phyloP scores from a whole-genome alignment of 768 basidiomycete species.

The Boletus subparvulus region DNA sequence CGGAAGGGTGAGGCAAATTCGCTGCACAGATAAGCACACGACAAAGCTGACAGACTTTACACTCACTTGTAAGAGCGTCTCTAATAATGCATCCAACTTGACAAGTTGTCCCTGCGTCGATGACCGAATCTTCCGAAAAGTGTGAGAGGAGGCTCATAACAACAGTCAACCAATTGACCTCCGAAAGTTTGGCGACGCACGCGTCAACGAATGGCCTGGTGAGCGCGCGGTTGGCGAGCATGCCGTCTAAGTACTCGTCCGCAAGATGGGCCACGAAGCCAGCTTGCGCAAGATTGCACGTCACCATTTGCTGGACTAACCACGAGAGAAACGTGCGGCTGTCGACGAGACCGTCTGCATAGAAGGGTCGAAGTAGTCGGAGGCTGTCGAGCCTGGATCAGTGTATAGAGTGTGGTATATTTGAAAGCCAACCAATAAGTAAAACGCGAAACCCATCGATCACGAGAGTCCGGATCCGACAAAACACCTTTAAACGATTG shows the following conservation, averaged over 20 bases:
- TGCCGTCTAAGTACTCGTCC: constrained; percentile 76
- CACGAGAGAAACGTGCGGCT: constrained; percentile 73
- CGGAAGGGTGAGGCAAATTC: constrained; percentile 66
- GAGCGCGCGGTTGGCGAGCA: constrained; percentile 65
- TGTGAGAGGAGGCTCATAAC: neutral
- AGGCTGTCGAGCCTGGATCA: constrained; percentile 44
- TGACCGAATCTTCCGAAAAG: constrained; percentile 49
- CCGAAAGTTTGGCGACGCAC: constrained; percentile 61
- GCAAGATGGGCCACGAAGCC: constrained; percentile 73
- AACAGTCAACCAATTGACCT: constrained; percentile 42
- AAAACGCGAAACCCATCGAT: constrained; percentile 78
- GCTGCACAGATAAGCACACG: constrained; percentile 38
- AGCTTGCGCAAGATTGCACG: constrained; percentile 78
- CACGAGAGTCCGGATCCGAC: constrained; percentile 65
- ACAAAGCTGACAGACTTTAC: neutral
- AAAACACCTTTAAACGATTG: constrained; percentile 82
- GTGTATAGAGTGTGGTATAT: neutral
- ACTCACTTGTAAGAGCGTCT: constrained; percentile 60
- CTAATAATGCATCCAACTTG: constrained; percentile 53
- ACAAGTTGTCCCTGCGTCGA: constrained; percentile 56
- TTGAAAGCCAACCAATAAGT: constrained; percentile 59
- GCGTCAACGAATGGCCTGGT: constrained; percentile 71
- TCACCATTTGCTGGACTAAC: constrained; percentile 75
- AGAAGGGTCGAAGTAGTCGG: constrained; percentile 70
- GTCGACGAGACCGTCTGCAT: constrained; percentile 79